Base-by-base conservation (phyloP, 352 stramenopile species). In the Pythium pyrilobum region DNA sequence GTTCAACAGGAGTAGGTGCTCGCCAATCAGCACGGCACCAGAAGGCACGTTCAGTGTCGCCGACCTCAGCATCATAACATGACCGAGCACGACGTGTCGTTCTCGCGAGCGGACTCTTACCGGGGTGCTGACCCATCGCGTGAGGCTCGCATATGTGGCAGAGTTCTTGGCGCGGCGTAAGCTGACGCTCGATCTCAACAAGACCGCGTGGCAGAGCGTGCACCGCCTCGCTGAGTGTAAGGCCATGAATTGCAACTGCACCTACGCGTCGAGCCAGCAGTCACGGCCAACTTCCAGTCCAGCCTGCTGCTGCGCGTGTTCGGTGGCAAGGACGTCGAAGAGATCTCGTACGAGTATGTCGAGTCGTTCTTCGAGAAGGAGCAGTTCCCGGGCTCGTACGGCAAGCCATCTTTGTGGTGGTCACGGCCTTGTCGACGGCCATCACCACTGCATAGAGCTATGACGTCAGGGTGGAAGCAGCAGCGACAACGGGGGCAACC, bases 1-100 rank as follows among this genome's bases (percentile, higher is more conserved):
- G 9, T 82, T 71, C 62, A 81, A 77, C 58, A 85, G 1, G 67
- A 81, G 20, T 28, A 53, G 18, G 29, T 44, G 11, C 46, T 83
- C 43, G 68, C 73, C 6, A 40, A 63, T 51, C 23, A 56, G 24
- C 25, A 42, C n/a, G 16, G 54, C 81, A 21, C 57, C 67, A 15
- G 38, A 41, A 18, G 24, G 55, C 20, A 59, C 52, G n/a, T 59
- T 59, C 52, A 68, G 65, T 12, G 62, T 90, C 12, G 58, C 72
- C 0, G 59, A 83, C 42, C 56, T 88, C 9, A 52, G 72, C 10
- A 55, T 29, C 66, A 74, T 52, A 59, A 62, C 28, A 24, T 63
- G 31, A 62, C 69, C 20, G 66, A 74, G 47, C 66, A 74, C 42
- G 66, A 74, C 29, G 66, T 56, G 13, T 74, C 66, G 2, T 50